Base-by-base conservation (phyloP, 129 eudicot species). In the Kitagawia praeruptora region DNA sequence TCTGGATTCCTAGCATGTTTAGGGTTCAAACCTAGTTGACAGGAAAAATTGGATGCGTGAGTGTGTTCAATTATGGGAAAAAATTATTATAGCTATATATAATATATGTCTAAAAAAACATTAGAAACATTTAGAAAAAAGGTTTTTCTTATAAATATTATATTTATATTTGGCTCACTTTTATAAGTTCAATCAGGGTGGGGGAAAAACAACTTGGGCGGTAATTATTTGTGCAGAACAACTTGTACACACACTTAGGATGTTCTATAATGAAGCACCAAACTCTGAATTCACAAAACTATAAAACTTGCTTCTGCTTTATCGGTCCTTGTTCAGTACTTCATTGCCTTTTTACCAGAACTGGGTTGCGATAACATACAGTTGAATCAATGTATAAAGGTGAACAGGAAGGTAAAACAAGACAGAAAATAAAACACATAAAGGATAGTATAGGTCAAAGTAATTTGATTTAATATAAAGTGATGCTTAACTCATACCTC, bases 401-500 rank as follows among this genome's bases (percentile, higher is more conserved):
- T 25, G 28, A 34, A 67, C 0, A 14, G 41, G 73, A 67, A 66
- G 71, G 71, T 28, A 4, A 11, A 8, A 58, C 6, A 61, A 61
- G 14, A 12, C 8, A 15, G 6, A 66, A 12, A 66, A 67, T 21
- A 67, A 31, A 28, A n/a, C 8, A 61, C 67, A 58, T n/a, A 8
- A 0, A 61, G 69, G 69, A 31, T 12, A 28, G 40, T 64, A 13
- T 8, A 63, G 70, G 38, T 12, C 2, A 28, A 54, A 53, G 7
- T 31, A 25, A 76, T n/a, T n/a, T 78, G 23, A 27, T 47, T 25
- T 27, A 5, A 27, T 61, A 67, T 13, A 13, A 31, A 31, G 13
- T 66, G 11, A 14, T 19, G 27, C 40, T 70, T 4, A 74, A 31
- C 40, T 46, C 82, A 28, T 77, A 78, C 70, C 89, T 85, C 83